These are phyloP conservation scores for Aphanoascus verrucosus DNA, from an alignment of 2,329 filamentous ascomycete genomes.

Conservation along the genomic window DNA sequence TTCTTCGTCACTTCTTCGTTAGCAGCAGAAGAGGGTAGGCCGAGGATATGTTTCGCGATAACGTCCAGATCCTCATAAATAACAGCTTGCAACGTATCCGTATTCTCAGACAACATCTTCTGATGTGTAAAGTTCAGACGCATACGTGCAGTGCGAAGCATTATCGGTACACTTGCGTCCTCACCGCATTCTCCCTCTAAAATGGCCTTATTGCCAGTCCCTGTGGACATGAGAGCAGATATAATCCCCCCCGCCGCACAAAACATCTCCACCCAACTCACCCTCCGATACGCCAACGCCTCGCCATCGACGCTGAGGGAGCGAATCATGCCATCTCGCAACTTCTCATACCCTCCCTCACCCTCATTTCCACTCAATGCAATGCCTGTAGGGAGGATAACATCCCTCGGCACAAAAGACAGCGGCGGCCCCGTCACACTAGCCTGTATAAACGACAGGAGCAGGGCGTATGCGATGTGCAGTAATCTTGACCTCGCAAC, in stretches of 20 bases:
- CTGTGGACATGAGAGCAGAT: too few relatives aligned
- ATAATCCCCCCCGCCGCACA: constrained; percentile 47
- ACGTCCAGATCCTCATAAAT: constrained; percentile 22
- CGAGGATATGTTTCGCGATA: background rate
- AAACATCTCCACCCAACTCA: constrained; percentile 74
- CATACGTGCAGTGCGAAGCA: constrained; percentile 51
- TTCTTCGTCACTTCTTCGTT: constrained; percentile 20
- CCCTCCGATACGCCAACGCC: constrained; percentile 64
- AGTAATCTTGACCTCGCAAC: constrained; percentile 33
- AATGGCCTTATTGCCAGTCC: too few relatives aligned
- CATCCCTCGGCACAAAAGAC: constrained; percentile 43
- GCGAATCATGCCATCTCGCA: constrained; percentile 53
- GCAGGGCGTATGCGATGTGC: constrained; percentile 54
- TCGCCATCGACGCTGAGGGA: constrained; percentile 73
- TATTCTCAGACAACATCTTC: constrained; percentile 53
- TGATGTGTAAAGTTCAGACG: constrained; percentile 66
- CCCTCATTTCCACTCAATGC: constrained; percentile 31
- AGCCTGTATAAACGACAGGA: constrained; percentile 72
- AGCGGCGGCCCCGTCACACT: constrained; percentile 82
- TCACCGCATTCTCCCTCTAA: constrained; percentile 33
- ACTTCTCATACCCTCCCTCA: constrained; percentile 12
- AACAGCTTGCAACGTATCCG: constrained; percentile 40
- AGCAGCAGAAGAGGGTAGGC: constrained; percentile 12
- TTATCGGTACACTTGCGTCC: constrained; percentile 23
- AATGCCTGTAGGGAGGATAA: constrained; percentile 37